These are phyloP conservation scores for Colletotrichum sp. DNA, from an alignment of 2,329 filamentous ascomycete genomes.

Conservation along the genomic window DNA sequence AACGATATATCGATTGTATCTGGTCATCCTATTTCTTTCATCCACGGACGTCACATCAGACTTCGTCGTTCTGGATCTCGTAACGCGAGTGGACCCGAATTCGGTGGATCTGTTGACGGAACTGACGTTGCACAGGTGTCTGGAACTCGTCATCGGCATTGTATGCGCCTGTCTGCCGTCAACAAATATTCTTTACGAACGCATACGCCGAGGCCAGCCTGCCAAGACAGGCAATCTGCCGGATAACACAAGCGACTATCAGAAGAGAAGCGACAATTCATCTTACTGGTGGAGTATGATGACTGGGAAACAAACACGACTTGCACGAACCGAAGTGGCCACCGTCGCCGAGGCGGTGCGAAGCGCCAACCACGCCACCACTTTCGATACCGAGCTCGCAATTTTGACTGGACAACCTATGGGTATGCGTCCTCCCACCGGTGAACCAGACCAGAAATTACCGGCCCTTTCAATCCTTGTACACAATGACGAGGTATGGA, in stretches of 20 bases:
- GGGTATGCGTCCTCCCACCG: not conserved
- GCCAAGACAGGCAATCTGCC: not conserved
- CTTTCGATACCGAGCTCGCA: constrained; percentile 14
- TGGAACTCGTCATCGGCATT: constrained; percentile 23
- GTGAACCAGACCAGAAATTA: not conserved
- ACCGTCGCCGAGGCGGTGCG: not conserved
- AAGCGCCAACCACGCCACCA: not conserved
- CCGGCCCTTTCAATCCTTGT: not conserved
- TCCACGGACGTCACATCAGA: constrained; percentile 27
- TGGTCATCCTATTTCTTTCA: constrained; percentile 23
- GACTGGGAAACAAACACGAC: not conserved
- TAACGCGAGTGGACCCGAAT: constrained; percentile 2
- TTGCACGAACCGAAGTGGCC: not conserved
- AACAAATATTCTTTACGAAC: constrained; percentile 20
- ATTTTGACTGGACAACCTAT: not conserved
- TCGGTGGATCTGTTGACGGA: not conserved
- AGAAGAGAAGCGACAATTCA: not conserved
- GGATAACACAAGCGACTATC: not conserved
- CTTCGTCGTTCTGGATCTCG: constrained; percentile 23
- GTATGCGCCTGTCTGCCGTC: constrained; percentile 22
- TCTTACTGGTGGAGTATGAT: constrained; percentile 11
- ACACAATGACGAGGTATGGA: not conserved
- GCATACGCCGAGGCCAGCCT: not conserved
- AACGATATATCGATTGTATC: constrained; percentile 30
- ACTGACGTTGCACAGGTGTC: not conserved